phyloP scores from a whole-genome alignment of 2,329 filamentous ascomycete species.

The Byssoonygena ceratinophila region DNA sequence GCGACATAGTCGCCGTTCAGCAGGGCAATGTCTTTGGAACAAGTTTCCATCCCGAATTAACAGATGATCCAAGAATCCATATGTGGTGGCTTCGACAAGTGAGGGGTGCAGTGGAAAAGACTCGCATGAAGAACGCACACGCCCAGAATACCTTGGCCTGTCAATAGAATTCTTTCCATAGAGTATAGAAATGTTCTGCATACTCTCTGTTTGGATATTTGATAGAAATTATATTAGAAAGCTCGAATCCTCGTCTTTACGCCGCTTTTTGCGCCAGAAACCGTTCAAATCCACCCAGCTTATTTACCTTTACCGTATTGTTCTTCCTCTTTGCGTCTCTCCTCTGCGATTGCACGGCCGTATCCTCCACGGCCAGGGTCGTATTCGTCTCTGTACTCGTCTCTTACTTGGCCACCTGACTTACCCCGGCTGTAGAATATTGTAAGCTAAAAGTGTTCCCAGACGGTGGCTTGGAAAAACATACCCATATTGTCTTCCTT shows the following conservation, averaged over 20 bases:
- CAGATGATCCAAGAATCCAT: slow-evolving; percentile 77
- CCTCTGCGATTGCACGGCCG: slow-evolving; percentile 63
- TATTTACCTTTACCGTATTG: slow-evolving; percentile 50
- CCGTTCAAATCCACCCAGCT: not conserved
- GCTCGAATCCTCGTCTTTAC: not conserved
- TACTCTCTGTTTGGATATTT: slow-evolving; percentile 4
- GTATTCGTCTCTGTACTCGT: slow-evolving; percentile 95
- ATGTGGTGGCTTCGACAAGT: slow-evolving; percentile 83
- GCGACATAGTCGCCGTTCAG: slow-evolving; percentile 76
- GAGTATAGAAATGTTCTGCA: not conserved
- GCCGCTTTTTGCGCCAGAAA: slow-evolving; percentile 12
- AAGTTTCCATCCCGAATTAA: slow-evolving; percentile 92
- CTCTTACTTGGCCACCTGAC: slow-evolving; percentile 89
- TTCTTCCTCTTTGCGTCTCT: slow-evolving; percentile 48
- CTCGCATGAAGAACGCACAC: slow-evolving; percentile 11
- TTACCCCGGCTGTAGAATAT: slow-evolving; percentile 58
- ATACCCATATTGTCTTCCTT: slow-evolving; percentile 85
- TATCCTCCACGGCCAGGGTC: slow-evolving; percentile 89
- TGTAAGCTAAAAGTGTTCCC: not conserved
- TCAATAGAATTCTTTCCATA: slow-evolving; percentile 8
- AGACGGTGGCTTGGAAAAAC: slow-evolving; percentile 18
- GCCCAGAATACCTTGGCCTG: slow-evolving; percentile 1
- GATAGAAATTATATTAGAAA: slow-evolving; percentile 10
- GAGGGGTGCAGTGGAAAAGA: slow-evolving; percentile 31
- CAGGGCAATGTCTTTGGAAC: slow-evolving; percentile 90